Evolutionary conservation across 2,329 filamentous ascomycete genomes (phyloP), one percentile per base, ranked within the genome.

Genomic region (Fusarium pseudoanthophilum): DNA sequence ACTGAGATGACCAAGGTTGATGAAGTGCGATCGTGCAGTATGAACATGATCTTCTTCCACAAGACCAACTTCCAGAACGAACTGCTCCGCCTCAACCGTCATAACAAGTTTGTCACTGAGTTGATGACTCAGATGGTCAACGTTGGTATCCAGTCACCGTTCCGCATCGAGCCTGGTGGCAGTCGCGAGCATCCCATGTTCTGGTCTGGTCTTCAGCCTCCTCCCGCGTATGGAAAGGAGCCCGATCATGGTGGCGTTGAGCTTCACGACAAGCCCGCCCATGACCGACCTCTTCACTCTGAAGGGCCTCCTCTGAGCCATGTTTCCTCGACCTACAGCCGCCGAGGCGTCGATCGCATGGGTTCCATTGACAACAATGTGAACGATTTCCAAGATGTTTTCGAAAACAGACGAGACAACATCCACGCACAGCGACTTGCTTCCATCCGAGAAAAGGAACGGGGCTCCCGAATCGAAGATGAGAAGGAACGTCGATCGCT

Each of bases 21-120:
- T 30, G 92, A 97, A 77, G 93, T 95, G 40, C 94, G 95, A 80
- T 93, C 92, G 11, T 92, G 97, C 78, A 95, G 91, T 8, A 88
- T 98, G 78, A 98, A 97, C 82, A 91, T 98, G 64, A 92, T 98
- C 78, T 97, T 97, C 86, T 98, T 98, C 86, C 97, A 98, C 88
- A 98, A 98, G 82, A 94, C 92, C 67, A 98, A 95, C 81, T 98
- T 93, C 89, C 95, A 98, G 80, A 98, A 98, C 80, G 95, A 98
- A 80, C 87, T 97, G 49, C 87, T 98, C 30, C 95, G 95, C 84
- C 88, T 98, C 5, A 93, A 93, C 76, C 90, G 95, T 24, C 93
- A 96, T 78, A 98, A 98, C 87, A 96, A 95, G 80, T 97, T 98
- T 82, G 95, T 97, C 74, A 95, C 93, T 72, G 94, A 96, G 70